phyloP scores from a whole-genome alignment of 1,139 yeast species.

The Suhomyces coccinellae region DNA sequence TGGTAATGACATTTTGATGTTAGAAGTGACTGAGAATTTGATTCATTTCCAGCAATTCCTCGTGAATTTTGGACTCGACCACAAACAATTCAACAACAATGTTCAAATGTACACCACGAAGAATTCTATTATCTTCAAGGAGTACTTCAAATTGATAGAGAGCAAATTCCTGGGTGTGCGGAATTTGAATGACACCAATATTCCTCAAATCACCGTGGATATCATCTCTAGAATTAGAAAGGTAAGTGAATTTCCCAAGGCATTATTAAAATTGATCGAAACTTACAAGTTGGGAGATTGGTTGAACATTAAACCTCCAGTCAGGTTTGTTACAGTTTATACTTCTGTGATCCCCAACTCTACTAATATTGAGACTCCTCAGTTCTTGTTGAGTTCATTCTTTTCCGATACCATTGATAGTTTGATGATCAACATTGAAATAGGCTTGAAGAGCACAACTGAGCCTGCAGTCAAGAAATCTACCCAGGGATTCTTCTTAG shows the following conservation, averaged over 20 bases:
- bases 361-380: conserved; percentile 38
- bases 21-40: conserved; percentile 46
- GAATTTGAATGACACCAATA: conserved; percentile 57
- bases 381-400: conserved; percentile 59
- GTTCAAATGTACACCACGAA: conserved; percentile 14
- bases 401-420: conserved; percentile 77
- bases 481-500: conserved; percentile 66
- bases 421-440: conserved; percentile 58
- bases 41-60: conserved; percentile 24
- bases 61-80: conserved; percentile 12
- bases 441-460: conserved; percentile 43
- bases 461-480: conserved; percentile 43
- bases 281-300: conserved; percentile 62
- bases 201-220: conserved; percentile 70
- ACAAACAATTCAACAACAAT: conserved; percentile 14
- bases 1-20: conserved; percentile 36
- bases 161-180: conserved; percentile 44
- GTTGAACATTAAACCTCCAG: conserved; percentile 59
- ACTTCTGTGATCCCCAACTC: conserved; percentile 46
- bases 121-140: conserved; percentile 41
- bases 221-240: conserved; percentile 61
- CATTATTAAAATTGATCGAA: conserved; percentile 54
- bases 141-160: conserved; percentile 58
- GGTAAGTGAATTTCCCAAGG: conserved; percentile 60
- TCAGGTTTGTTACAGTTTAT: conserved; percentile 51